phyloP scores from a whole-genome alignment of 371 early-diverging fungal genomes.

The Batrachochytrium dendrobatidis region DNA sequence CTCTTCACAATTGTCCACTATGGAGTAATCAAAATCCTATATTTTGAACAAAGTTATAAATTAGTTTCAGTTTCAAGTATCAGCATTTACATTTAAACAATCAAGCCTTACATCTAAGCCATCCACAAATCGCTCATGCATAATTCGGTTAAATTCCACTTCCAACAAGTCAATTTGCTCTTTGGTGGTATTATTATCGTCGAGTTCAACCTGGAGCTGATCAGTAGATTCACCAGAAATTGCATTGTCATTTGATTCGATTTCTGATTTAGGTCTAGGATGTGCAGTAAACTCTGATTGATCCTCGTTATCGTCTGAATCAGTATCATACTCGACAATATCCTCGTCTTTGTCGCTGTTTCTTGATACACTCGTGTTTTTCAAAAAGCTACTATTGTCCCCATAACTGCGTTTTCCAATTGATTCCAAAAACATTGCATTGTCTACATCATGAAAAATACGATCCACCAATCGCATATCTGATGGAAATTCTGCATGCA shows the following conservation, averaged over 20 bases:
- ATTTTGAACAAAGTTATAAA: not conserved
- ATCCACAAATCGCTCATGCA: not conserved
- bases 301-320: not conserved
- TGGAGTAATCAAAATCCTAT: not conserved
- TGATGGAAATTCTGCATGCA: not conserved
- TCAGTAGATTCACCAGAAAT: no score
- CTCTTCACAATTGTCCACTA: not conserved
- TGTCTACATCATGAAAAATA: not conserved
- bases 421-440: not conserved
- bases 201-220: no score
- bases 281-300: not conserved
- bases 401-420: not conserved
- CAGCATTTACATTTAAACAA: not conserved
- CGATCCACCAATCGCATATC: not conserved
- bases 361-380: not conserved
- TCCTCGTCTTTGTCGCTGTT: conserved; percentile 1
- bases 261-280: not conserved
- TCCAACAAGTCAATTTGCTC: not conserved
- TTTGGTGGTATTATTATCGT: not conserved
- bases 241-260: not conserved
- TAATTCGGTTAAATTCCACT: not conserved
- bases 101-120: not conserved
- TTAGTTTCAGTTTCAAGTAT: not conserved
- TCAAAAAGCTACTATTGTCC: not conserved
- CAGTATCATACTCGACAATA: not conserved